Conservation (phyloP, 176 grass and related monocot genomes). For the Phragmites australis region DNA sequence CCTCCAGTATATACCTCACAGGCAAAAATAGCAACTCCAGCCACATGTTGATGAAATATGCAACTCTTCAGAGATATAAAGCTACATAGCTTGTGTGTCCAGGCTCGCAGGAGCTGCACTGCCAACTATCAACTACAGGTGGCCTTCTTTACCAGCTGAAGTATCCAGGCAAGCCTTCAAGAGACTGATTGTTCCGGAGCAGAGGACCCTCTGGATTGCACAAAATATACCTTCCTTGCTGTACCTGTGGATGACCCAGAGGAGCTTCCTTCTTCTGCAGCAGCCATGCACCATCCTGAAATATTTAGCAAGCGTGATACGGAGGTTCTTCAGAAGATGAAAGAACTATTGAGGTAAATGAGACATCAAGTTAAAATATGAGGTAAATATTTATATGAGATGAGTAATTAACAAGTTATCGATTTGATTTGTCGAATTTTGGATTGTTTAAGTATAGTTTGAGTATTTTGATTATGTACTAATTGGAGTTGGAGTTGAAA, state of each 20-base stretch:
- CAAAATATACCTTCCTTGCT: constrained; percentile 70
- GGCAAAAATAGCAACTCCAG: constrained; percentile 37
- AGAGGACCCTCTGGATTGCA: constrained; percentile 62
- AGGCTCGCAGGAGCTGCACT: constrained; percentile 70
- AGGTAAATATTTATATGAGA: too few relatives aligned
- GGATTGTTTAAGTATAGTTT: too few relatives aligned
- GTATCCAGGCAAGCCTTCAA: constrained; percentile 63
- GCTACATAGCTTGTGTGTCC: neutral
- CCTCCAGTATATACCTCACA: constrained; percentile 85
- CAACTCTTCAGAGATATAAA: too few relatives aligned
- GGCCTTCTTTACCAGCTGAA: constrained; percentile 63
- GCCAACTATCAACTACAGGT: constrained; percentile 83
- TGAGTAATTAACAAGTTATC: too few relatives aligned
- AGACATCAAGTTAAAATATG: too few relatives aligned
- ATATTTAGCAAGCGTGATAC: constrained; percentile 61
- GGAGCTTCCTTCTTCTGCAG: constrained; percentile 58
- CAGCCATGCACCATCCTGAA: constrained; percentile 50
- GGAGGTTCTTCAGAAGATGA: constrained; percentile 61
- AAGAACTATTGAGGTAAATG: constrained; percentile 45
- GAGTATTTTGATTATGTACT: too few relatives aligned
- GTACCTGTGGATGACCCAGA: constrained; percentile 83
- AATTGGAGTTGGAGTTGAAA: too few relatives aligned
- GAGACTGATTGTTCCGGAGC: constrained; percentile 54
- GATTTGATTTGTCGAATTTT: too few relatives aligned
- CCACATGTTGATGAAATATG: neutral